Evolutionary conservation across 2,329 filamentous ascomycete species (phyloP).

Genomic region (Volutella citrinella): DNA sequence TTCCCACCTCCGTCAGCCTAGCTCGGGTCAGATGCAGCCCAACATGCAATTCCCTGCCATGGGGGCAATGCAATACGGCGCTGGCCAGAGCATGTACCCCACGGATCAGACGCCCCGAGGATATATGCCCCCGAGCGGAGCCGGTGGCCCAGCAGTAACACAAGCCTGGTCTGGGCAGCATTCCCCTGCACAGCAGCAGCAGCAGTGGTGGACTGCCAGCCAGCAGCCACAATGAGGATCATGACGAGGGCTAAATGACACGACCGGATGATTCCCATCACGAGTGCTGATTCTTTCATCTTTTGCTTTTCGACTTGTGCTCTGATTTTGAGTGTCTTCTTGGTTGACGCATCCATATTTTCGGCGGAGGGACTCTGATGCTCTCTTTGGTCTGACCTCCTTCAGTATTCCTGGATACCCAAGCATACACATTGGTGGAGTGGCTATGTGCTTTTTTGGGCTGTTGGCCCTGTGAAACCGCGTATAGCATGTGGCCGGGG

Average conservation of each 20-base stretch:
- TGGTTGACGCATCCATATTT: too few relatives aligned
- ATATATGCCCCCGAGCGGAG: constrained; percentile 63
- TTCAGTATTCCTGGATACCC: constrained; percentile 34
- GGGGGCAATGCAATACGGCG: constrained; percentile 56
- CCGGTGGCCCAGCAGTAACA: constrained; percentile 47
- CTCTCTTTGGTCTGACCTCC: constrained; percentile 24
- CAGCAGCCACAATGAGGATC: constrained; percentile 41
- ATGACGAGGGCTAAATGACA: constrained; percentile 14
- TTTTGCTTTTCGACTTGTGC: constrained; percentile 14
- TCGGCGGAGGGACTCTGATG: constrained; percentile 16
- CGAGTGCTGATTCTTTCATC: constrained; percentile 11
- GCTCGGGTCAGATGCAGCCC: constrained; percentile 54
- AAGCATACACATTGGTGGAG: constrained; percentile 32
- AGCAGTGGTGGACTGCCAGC: constrained; percentile 54
- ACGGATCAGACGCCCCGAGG: constrained; percentile 62
- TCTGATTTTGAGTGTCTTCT: too few relatives aligned
- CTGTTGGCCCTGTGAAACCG: constrained; percentile 27
- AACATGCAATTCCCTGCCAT: constrained; percentile 62
- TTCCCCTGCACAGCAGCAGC: constrained; percentile 49
- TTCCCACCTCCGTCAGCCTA: constrained; percentile 58
- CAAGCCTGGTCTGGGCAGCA: constrained; percentile 59
- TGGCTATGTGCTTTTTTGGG: constrained; percentile 35
- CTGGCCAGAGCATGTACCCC: constrained; percentile 56
- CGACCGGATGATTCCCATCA: constrained; percentile 19
- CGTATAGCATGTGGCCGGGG: constrained; percentile 32